Base-by-base conservation (phyloP, 176 grass and related monocot genomes). In the Lolium multiflorum region DNA sequence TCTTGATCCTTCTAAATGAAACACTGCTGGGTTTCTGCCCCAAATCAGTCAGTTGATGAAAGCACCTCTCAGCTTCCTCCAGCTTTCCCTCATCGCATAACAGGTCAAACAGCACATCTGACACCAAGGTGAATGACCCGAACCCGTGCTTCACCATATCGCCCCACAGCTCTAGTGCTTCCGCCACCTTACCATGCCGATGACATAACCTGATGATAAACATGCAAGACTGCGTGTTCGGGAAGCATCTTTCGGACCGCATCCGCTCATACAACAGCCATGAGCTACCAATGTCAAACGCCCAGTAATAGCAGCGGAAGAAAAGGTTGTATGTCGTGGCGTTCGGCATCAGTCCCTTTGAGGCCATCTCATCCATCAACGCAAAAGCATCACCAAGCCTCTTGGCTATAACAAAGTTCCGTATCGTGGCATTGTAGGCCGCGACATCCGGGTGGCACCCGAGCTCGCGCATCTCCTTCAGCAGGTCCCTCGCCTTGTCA, bases 381-480 rank as follows among this genome's bases (percentile, higher is more conserved):
- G 85, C 71, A 72, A 95, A 98, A 1, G 93, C 96, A 68, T 92
- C 86, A 2, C 83, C 89, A 41, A 98, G 92, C 77, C 95, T 93
- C 88, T 94, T 98, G 1, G 96, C 93, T 59, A 98, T 98, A 69
- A 92, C 92, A 77, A 93, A 95, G 37, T 98, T 98, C 57, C 93
- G 48, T 39, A 98, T 93, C 1, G 85, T 69, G 0, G 91, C 89
- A 1, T 98, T 98, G 72, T 93, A 98, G 5, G 96, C 91, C 51
- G 93, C 49, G 1, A 84, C 76, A 50, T 98, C 96, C 20, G 89
- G 96, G 55, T 95, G 78, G 81, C 93, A 95, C 7, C 96, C 89
- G 0, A 92, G 82, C 85, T 95, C 93, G 10, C 73, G 85, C 96
- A 98, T 98, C 67, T 98, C 96, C 91, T 92, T 91, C 60, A 95